phyloP scores from a whole-genome alignment of 2,329 filamentous ascomycete genomes.

The Laburnicola sp. region DNA sequence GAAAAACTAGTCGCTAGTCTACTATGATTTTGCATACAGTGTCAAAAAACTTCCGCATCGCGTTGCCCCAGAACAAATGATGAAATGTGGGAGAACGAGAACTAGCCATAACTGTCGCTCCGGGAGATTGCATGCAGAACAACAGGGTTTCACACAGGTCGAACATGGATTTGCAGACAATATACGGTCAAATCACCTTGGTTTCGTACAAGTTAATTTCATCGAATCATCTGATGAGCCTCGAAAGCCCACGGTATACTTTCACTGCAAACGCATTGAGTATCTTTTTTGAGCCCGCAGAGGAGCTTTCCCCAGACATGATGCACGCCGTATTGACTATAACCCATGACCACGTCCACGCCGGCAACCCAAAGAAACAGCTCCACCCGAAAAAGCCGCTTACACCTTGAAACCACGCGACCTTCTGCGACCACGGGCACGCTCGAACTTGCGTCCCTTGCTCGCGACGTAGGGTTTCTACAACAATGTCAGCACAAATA shows the following conservation, averaged over 20 bases:
- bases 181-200: neutral
- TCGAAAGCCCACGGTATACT: constrained; percentile 37
- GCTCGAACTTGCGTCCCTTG: constrained; percentile 99
- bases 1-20: too few species aligned
- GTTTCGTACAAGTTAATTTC: constrained; percentile 12
- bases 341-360: constrained; percentile 43
- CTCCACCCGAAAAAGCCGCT: constrained; percentile 45
- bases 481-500: constrained; percentile 19
- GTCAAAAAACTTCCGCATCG: too few species aligned
- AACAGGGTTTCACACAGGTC: too few species aligned
- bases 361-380: constrained; percentile 44
- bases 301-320: constrained; percentile 41
- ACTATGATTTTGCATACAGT: too few species aligned
- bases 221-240: constrained; percentile 38
- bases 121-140: too few species aligned
- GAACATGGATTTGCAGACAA: too few species aligned
- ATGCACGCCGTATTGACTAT: constrained; percentile 42
- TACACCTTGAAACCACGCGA: constrained; percentile 99
- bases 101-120: too few species aligned
- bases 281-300: constrained; percentile 43
- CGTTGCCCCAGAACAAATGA: too few species aligned
- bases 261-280: constrained; percentile 43
- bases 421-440: constrained; percentile 96
- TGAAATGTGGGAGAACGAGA: too few species aligned
- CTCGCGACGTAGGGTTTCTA: constrained; percentile 95